phyloP scores from a whole-genome alignment of 2,329 filamentous ascomycete genomes.

The Keithomyces neogunnii region DNA sequence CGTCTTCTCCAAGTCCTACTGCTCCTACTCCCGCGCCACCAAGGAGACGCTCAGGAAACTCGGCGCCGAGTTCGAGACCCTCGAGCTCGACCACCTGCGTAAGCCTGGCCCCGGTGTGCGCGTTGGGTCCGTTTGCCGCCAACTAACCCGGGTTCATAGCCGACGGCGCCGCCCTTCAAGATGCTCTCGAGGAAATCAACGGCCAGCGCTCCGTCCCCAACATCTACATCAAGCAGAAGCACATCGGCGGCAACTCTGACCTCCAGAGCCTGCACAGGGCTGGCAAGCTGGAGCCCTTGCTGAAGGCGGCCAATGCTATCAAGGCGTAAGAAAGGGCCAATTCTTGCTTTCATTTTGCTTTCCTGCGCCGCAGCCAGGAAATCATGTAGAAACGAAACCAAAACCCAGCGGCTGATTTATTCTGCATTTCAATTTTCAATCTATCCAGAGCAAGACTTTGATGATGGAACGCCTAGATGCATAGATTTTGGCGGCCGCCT shows the following conservation, averaged over 20 bases:
- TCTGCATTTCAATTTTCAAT: neutral
- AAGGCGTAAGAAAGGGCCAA: constrained; percentile 26
- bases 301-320: constrained; percentile 34
- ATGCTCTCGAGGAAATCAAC: constrained; percentile 70
- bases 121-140: neutral
- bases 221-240: constrained; percentile 83
- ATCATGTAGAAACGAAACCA: neutral
- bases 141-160: constrained; percentile 37
- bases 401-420: constrained; percentile 3
- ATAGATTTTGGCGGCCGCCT: neutral
- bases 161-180: constrained; percentile 76
- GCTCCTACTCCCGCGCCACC: constrained; percentile 78
- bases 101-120: constrained; percentile 23
- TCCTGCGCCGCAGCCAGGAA: neutral
- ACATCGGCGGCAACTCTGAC: constrained; percentile 95
- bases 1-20: constrained; percentile 96
- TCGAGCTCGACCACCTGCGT: constrained; percentile 74
- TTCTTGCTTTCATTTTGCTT: neutral
- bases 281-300: constrained; percentile 30
- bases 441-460: constrained; percentile 5
- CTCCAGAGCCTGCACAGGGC: constrained; percentile 50
- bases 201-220: constrained; percentile 89
- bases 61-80: constrained; percentile 62
- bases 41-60: constrained; percentile 65
- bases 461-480: neutral